Evolutionary conservation across 495 filamentous ascomycete species (phyloP).

Genomic region (Chlorociboria aeruginascens): DNA sequence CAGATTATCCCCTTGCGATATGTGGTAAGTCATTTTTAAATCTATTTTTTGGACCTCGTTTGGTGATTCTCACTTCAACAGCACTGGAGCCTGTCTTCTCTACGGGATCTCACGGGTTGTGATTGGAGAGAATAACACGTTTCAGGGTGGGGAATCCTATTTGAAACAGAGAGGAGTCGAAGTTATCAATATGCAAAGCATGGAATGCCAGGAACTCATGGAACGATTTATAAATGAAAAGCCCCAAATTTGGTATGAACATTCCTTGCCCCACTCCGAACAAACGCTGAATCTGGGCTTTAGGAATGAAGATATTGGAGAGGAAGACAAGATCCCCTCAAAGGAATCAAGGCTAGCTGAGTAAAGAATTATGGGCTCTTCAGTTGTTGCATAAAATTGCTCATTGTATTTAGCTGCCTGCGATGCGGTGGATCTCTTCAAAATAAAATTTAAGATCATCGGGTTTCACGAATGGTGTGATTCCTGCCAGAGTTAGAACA

Average conservation of each 20-base stretch:
- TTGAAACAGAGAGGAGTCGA: conserved; percentile 61
- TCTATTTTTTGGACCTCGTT: background rate
- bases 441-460: conserved; percentile 90
- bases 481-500: conserved; percentile 36
- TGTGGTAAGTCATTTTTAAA: conserved; percentile 36
- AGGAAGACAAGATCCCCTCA: conserved; percentile 36
- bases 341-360: conserved; percentile 21
- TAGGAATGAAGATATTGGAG: conserved; percentile 70
- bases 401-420: conserved; percentile 19
- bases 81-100: conserved; percentile 63
- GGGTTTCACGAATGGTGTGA: conserved; percentile 88
- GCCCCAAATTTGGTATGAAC: conserved; percentile 57
- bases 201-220: conserved; percentile 64
- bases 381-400: background rate
- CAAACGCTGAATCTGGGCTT: conserved; percentile 6
- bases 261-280: conserved; percentile 1
- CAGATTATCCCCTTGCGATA: conserved; percentile 67
- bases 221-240: conserved; percentile 62
- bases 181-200: conserved; percentile 57
- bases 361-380: background rate
- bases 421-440: conserved; percentile 72
- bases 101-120: conserved; percentile 74
- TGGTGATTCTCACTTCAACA: conserved; percentile 1
- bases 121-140: conserved; percentile 74
- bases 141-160: conserved; percentile 66